phyloP scores from a whole-genome alignment of 768 basidiomycete genomes.

The Mycena sanguinolenta region DNA sequence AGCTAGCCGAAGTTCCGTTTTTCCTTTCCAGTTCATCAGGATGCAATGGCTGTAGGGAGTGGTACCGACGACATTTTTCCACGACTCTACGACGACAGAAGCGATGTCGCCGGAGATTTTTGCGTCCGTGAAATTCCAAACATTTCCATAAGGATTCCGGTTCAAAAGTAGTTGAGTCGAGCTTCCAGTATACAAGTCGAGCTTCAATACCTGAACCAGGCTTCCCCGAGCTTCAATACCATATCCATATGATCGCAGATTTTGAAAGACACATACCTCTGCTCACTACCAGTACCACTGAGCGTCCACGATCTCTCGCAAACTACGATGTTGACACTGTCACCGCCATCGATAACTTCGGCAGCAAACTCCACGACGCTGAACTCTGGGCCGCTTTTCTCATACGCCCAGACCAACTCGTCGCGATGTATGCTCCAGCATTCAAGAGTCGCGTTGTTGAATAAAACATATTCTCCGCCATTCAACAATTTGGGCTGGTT shows the following conservation, averaged over 20 bases:
- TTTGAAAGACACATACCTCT: neutral
- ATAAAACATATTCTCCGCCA: constrained; percentile 31
- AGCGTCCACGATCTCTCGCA: neutral
- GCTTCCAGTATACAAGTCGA: constrained; percentile 16
- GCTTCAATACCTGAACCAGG: neutral
- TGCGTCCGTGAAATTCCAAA: neutral
- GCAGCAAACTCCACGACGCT: constrained; percentile 2
- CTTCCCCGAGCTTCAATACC: neutral
- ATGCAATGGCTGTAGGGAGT: neutral
- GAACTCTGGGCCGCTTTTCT: constrained; percentile 2
- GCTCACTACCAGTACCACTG: too few relatives aligned
- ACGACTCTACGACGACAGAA: neutral
- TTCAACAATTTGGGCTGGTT: constrained; percentile 7
- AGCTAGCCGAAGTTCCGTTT: constrained; percentile 1
- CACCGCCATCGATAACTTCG: constrained; percentile 18
- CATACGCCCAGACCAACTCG: constrained; percentile 22
- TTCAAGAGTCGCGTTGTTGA: constrained; percentile 20
- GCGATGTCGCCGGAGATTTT: constrained; percentile 20
- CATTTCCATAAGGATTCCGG: neutral
- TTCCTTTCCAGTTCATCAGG: constrained; percentile 17
- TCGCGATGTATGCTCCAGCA: constrained; percentile 31
- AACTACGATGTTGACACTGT: constrained; percentile 19
- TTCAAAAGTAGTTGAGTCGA: constrained; percentile 4
- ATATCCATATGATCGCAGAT: neutral
- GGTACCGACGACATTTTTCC: neutral